A percentile compares a stretch with the other conserved stretches of the same genome.
Conservation (phyloP, 768 basidiomycete genomes). For the Chlorophyllum brunneum region DNA sequence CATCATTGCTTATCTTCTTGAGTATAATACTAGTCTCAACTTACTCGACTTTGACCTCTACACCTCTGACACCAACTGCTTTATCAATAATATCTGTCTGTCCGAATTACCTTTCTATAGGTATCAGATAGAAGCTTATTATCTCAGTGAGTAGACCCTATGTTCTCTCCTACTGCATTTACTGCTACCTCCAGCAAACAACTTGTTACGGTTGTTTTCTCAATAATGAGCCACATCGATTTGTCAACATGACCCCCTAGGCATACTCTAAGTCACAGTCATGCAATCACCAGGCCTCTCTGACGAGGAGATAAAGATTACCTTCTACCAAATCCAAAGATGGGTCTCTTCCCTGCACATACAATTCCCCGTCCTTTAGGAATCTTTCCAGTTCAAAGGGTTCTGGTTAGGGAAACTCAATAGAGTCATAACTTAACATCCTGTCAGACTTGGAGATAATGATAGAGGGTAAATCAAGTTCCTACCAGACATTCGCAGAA, state of each 20-base stretch:
- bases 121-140: no score
- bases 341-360: conserved; percentile 33
- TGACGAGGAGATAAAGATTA: conserved; percentile 18
- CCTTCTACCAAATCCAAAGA: conserved; percentile 58
- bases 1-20: no score
- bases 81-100: no score
- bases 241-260: conserved; percentile 53
- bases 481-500: conserved; percentile 7
- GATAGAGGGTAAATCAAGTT: not conserved
- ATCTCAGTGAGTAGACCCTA: no score
- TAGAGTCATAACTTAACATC: conserved; percentile 16
- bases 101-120: no score
- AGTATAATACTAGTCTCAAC: no score
- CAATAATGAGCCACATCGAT: conserved; percentile 39
- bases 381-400: conserved; percentile 48
- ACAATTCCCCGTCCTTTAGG: conserved; percentile 30
- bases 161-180: no score
- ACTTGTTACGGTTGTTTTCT: no score
- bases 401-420: conserved; percentile 42
- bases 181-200: no score
- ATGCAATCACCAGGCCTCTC: not conserved
- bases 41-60: no score
- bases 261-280: conserved; percentile 35
- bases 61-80: no score
- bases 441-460: not conserved